These are phyloP conservation scores for Cladosporium colombiae DNA, from an alignment of 2,329 filamentous ascomycete genomes.

Conservation along the genomic window DNA sequence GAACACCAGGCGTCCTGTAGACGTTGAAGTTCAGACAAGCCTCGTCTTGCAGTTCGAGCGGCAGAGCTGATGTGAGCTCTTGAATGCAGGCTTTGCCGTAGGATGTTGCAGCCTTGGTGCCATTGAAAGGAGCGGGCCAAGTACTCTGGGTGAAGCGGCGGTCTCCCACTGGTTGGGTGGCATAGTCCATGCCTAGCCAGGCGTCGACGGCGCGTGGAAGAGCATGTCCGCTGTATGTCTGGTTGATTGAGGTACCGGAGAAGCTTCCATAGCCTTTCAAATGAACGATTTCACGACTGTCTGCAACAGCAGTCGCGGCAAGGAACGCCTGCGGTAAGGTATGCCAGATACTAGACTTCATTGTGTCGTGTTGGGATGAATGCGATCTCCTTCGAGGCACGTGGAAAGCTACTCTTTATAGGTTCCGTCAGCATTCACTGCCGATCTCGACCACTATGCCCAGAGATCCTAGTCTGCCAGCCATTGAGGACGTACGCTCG, in stretches of 20 bases:
- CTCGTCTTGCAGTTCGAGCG: constrained; percentile 38
- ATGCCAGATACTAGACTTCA: neutral
- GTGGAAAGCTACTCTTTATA: neutral
- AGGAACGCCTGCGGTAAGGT: neutral
- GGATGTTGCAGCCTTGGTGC: constrained; percentile 29
- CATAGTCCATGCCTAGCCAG: constrained; percentile 18
- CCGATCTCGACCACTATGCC: neutral
- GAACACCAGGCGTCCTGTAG: constrained; percentile 44
- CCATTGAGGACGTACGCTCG: neutral
- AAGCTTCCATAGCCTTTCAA: constrained; percentile 13
- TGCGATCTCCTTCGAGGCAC: neutral
- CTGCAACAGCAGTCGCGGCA: neutral
- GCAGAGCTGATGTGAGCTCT: constrained; percentile 23
- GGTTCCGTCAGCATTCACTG: neutral
- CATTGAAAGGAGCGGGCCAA: neutral
- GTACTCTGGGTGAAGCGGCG: constrained; percentile 6
- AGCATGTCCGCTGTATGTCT: constrained; percentile 14
- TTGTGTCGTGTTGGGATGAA: neutral
- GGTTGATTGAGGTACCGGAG: constrained; percentile 12
- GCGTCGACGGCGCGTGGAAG: constrained; percentile 5
- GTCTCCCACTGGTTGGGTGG: constrained; percentile 11
- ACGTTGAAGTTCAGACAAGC: constrained; percentile 64
- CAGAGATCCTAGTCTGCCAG: neutral
- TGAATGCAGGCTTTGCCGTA: constrained; percentile 39
- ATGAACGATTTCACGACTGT: neutral